Base-by-base conservation (phyloP, 2,329 filamentous ascomycete genomes). In the Fusarium sp. region DNA sequence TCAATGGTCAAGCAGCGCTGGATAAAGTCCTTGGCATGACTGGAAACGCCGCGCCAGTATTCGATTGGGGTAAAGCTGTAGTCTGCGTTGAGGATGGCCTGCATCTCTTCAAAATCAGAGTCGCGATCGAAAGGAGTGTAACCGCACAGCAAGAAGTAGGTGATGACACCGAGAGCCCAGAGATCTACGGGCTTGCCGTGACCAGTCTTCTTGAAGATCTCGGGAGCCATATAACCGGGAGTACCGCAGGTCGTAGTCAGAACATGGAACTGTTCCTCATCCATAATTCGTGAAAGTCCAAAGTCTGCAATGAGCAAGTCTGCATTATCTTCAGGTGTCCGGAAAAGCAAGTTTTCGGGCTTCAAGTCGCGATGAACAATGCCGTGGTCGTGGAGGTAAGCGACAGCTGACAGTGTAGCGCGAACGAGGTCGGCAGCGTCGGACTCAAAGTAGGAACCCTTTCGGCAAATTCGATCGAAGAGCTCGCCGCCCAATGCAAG, bases 61-160 rank as follows among this genome's bases (percentile, higher is more conserved):
- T 98, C 95, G 65, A 93, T 83, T 2, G 96, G 96, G 6, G 93
- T 95, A 81, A 98, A 99, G 76, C 90, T 92, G 84, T 98, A 99
- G 83, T 98, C 95, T 62, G 96, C 96, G 67, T 94, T 92, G 58
- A 98, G 89, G 77, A 99, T 99, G 73, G 96, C 96, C 83, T 98
- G 95, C 95, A 99, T 98, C 83, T 99, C 96, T 83, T 99, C 96
- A 76, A 98, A 91, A 81, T 99, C 97, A 74, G 91, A 95, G 80
- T 98, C 96, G 57, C 96, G 92, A 81, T 99, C 96, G 79, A 99
- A 99, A 14, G 96, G 96, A 1, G 96, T 99, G 83, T 98, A 98
- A 62, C 96, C 96, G 81, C 96, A 98, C 51, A 99, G 90, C 31
- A 99, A 85, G 84, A 99, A 99, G 84, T 98, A 99, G 33, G 96